These are phyloP conservation scores for Phaseolus lunatus DNA, from an alignment of 306 rosid genomes.

Conservation along the genomic window DNA sequence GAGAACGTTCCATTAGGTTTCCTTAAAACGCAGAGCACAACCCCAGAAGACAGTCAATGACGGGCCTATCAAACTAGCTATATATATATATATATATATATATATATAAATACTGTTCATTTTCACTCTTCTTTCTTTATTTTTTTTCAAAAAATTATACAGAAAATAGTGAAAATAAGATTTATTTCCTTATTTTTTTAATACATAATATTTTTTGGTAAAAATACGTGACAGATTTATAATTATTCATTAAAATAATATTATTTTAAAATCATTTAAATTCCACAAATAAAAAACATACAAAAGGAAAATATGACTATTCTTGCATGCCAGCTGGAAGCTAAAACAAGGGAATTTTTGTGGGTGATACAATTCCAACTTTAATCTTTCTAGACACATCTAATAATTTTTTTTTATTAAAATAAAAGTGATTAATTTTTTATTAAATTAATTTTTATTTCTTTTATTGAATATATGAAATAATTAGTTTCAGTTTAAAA, in stretches of 20 bases:
- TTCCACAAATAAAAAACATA: background rate
- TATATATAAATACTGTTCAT: background rate
- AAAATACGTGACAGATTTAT: background rate
- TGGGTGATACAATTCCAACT: too few relatives aligned
- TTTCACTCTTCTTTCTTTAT: background rate
- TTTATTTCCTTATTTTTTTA: background rate
- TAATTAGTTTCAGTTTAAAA: too few relatives aligned
- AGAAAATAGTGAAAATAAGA: background rate
- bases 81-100: too few relatives aligned
- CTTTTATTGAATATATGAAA: too few relatives aligned
- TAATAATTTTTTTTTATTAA: too few relatives aligned
- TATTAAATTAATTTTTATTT: too few relatives aligned
- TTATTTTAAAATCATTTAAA: background rate
- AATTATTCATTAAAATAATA: background rate
- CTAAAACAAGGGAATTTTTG: background rate
- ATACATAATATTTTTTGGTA: too few relatives aligned
- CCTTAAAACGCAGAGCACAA: background rate
- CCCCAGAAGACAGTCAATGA: background rate
- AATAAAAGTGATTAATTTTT: too few relatives aligned
- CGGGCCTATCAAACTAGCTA: background rate
- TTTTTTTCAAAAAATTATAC: background rate
- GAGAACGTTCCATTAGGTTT: background rate
- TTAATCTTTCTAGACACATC: too few relatives aligned
- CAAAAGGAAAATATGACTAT: too few relatives aligned
- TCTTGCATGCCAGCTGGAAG: background rate